Conservation (phyloP, 2,329 filamentous ascomycete genomes). For the Dactylella cylindrospora region DNA sequence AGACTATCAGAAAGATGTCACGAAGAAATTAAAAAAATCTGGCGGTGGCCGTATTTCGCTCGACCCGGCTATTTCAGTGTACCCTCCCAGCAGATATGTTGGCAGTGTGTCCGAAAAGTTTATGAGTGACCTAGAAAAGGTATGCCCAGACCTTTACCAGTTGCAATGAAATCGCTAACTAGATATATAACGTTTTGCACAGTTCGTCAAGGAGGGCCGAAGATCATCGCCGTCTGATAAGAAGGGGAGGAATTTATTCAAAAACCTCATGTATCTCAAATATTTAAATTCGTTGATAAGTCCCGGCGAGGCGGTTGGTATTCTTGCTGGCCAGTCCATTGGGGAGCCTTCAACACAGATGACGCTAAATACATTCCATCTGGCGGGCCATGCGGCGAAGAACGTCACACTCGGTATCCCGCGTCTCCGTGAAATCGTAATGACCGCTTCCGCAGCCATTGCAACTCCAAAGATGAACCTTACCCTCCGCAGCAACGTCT, state of each 20-base stretch:
- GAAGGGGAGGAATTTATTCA: conserved; percentile 68
- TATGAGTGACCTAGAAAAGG: conserved; percentile 66
- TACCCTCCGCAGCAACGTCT: conserved; percentile 71
- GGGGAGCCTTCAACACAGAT: conserved; percentile 98
- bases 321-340: conserved; percentile 93
- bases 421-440: conserved; percentile 92
- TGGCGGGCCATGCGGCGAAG: conserved; percentile 96
- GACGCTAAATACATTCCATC: conserved; percentile 99
- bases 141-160: conserved; percentile 49
- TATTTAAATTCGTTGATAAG: conserved; percentile 91
- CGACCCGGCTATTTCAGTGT: conserved; percentile 47
- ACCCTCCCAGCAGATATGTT: conserved; percentile 47
- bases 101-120: conserved; percentile 71
- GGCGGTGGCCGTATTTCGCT: conserved; percentile 49
- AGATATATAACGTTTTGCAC: conserved; percentile 18
- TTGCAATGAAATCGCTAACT: background rate
- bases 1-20: conserved; percentile 64
- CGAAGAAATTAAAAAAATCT: conserved; percentile 73
- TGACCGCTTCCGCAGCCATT: conserved; percentile 89
- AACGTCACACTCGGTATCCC: conserved; percentile 99
- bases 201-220: conserved; percentile 78
- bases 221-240: conserved; percentile 49
- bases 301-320: conserved; percentile 92
- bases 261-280: conserved; percentile 83
- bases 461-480: conserved; percentile 90